Evolutionary conservation across 2,329 filamentous ascomycete species (phyloP), one percentile per base, ranked within the genome.

Genomic region (Epicoccum nigrum): DNA sequence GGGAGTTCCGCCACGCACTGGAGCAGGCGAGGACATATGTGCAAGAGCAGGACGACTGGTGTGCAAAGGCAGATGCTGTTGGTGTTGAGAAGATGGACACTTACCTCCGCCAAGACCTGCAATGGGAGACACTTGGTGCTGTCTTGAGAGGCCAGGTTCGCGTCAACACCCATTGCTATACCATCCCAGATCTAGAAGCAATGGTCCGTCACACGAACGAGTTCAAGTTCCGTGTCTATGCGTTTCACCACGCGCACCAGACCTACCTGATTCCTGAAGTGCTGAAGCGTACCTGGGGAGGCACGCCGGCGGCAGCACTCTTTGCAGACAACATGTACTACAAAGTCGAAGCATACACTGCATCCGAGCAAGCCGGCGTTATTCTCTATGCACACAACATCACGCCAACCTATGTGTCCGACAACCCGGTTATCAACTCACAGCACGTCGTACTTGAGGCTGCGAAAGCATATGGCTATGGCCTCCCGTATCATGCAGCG

Each of bases 261-360:
- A 86, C 86, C 0, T 88, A 79, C 58, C 72, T 88, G 1, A 81
- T 88, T 0, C 86, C 86, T 0, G 86, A 89, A 67, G 78, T 84
- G 1, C 55, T 76, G 32, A 76, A 76, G 52, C 55, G 71, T 15
- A 70, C 70, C 2, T 76, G 70, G 49, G 74, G 73, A 16, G 72
- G 70, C 7, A 64, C 67, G n/a, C 65, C 70, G 4, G 72, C 74
- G 8, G 74, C 71, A 13, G 86, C 82, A n/a, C 74, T 88, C 3
- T 89, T 89, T 60, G 86, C 86, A 8, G 86, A 89, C 63, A 87
- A 86, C 65, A 88, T 88, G 83, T 87, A 83, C 68, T 89, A 88
- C 78, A 88, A 89, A 71, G 77, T 81, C 1, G 87, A 89, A 71
- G 76, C 85, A 0, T 87, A 86, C 59, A 75, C 82, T 4, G 86